A percentile compares a stretch with the other conserved stretches of the same genome.
These are phyloP conservation scores for Trichoderma asperellum DNA, from an alignment of 2,329 filamentous ascomycete species.

Conservation along the genomic window DNA sequence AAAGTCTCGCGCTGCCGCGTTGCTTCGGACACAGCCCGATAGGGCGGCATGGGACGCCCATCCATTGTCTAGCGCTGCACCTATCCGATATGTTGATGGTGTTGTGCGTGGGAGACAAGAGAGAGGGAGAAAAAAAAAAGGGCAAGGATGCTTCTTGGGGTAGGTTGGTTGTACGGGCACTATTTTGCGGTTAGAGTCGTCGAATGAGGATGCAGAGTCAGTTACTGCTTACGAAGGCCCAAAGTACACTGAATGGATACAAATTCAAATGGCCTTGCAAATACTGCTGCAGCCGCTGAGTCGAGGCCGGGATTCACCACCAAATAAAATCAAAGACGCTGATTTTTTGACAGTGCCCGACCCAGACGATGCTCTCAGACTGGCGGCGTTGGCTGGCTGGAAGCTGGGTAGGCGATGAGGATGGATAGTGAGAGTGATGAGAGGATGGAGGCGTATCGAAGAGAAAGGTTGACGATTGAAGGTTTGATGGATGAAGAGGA, in stretches of 20 bases:
- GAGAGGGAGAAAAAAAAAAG: neutral
- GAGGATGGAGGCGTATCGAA: neutral
- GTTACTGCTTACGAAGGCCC: neutral
- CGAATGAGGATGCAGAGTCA: slow-evolving; percentile 6
- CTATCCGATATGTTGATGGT: slow-evolving; percentile 15
- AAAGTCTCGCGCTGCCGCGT: slow-evolving; percentile 30
- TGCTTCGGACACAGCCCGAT: slow-evolving; percentile 27
- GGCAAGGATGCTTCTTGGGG: neutral
- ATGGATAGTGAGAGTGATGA: neutral
- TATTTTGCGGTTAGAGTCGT: neutral
- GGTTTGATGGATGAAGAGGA: neutral
- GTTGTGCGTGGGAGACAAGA: neutral
- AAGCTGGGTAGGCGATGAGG: neutral
- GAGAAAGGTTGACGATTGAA: neutral
- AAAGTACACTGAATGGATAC: neutral
- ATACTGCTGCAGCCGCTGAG: slow-evolving; percentile 1
- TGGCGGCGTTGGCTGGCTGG: neutral
- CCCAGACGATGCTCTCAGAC: neutral
- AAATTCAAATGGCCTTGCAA: slow-evolving; percentile 6
- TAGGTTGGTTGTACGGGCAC: slow-evolving; percentile 1
- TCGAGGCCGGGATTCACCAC: slow-evolving; percentile 8
- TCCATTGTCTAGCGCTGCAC: slow-evolving; percentile 15
- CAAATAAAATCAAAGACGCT: neutral
- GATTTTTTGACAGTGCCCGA: slow-evolving; percentile 2
- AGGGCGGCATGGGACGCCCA: slow-evolving; percentile 25